These are phyloP conservation scores for Aspergillus spinulosporus DNA, from an alignment of 2,329 filamentous ascomycete species.

Conservation along the genomic window DNA sequence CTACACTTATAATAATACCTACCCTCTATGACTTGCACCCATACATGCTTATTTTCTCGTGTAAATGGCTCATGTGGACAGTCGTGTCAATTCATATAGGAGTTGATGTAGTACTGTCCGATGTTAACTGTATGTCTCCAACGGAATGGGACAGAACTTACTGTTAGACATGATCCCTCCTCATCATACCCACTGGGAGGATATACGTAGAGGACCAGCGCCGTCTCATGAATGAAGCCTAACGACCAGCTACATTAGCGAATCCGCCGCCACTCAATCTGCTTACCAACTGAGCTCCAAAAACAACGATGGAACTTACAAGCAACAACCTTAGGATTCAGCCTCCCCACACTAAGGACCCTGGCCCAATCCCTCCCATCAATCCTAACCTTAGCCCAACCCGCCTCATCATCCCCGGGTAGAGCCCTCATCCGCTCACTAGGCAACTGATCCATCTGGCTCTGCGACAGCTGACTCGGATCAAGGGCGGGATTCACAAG, in stretches of 20 bases:
- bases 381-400: constrained; percentile 85
- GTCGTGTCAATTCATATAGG: constrained; percentile 35
- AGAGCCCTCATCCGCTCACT: constrained; percentile 71
- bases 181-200: constrained; percentile 43
- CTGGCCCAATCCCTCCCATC: constrained; percentile 93
- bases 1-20: constrained; percentile 14
- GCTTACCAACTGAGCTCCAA: not conserved
- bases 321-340: constrained; percentile 89
- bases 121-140: not conserved
- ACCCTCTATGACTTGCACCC: constrained; percentile 8
- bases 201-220: constrained; percentile 49
- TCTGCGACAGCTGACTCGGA: constrained; percentile 68
- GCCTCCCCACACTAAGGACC: constrained; percentile 85
- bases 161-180: constrained; percentile 49
- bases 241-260: not conserved
- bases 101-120: constrained; percentile 48
- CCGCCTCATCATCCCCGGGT: constrained; percentile 69
- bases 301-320: constrained; percentile 56
- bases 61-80: not conserved
- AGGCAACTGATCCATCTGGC: constrained; percentile 71
- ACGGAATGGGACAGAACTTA: constrained; percentile 27
- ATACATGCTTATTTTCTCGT: not conserved
- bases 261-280: not conserved
- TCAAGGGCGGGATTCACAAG: constrained; percentile 87
- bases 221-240: constrained; percentile 50